These are phyloP conservation scores for Yarrowia porcina DNA, from an alignment of 805 yeast genomes.

Conservation along the genomic window DNA sequence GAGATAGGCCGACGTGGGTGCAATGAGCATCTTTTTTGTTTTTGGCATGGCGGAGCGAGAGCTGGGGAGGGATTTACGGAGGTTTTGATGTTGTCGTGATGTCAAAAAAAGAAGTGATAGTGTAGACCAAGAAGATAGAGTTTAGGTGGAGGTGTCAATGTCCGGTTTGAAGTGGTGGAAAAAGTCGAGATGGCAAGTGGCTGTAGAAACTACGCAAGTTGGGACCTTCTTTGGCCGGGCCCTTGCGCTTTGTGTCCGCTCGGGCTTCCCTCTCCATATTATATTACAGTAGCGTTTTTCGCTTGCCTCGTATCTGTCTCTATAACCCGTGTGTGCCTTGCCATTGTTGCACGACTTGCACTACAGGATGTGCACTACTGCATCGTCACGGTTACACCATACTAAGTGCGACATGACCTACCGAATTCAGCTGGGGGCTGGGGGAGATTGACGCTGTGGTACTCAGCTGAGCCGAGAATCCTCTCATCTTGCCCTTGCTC, in stretches of 20 bases:
- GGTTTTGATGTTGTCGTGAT: neutral
- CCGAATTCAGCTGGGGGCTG: neutral
- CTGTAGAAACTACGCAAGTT: neutral
- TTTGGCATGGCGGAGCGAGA: neutral
- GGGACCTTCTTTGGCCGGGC: neutral
- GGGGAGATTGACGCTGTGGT: neutral
- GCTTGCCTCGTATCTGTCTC: constrained; percentile 4
- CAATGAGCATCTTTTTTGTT: constrained; percentile 12
- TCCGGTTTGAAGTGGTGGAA: neutral
- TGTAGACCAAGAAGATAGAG: constrained; percentile 4
- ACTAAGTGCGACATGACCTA: neutral
- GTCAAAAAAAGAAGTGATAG: neutral
- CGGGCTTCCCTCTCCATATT: neutral
- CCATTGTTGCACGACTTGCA: constrained; percentile 2
- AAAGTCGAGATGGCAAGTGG: neutral
- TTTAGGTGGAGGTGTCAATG: constrained; percentile 13
- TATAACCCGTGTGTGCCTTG: neutral
- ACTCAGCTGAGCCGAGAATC: neutral
- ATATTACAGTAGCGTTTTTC: neutral
- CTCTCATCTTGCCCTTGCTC: neutral
- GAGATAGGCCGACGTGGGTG: constrained; percentile 14
- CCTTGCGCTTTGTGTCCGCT: neutral
- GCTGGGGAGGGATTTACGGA: neutral
- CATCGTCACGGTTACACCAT: neutral
- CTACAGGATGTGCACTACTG: neutral